phyloP scores from a whole-genome alignment of 2,329 filamentous ascomycete genomes.

The Aspergillus tanneri region DNA sequence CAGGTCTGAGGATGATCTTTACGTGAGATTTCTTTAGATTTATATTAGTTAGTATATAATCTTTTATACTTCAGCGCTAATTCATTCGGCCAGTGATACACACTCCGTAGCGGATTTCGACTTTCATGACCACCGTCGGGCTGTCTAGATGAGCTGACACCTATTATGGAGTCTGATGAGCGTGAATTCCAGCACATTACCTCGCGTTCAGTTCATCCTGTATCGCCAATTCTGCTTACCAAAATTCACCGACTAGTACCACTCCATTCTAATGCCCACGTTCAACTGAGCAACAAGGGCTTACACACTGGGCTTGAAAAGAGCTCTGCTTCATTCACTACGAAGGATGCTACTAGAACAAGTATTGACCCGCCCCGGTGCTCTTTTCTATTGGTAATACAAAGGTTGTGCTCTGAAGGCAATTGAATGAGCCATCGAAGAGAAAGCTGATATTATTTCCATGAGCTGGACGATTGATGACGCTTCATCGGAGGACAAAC shows the following conservation, averaged over 20 bases:
- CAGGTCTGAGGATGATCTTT: no score
- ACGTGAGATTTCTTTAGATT: no score
- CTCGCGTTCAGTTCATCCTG: conserved; percentile 11
- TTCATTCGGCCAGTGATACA: conserved; percentile 5
- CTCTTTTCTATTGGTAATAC: background rate
- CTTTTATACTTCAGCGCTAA: no score
- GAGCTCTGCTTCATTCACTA: no score
- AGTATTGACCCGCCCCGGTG: background rate
- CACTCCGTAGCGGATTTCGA: conserved; percentile 5
- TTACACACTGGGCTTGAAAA: no score
- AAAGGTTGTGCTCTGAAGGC: background rate
- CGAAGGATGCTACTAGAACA: background rate
- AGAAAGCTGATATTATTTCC: background rate
- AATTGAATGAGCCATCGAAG: background rate
- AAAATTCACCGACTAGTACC: conserved; percentile 1
- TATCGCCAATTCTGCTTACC: conserved; percentile 11
- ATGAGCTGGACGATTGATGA: background rate
- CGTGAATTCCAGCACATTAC: conserved; percentile 10
- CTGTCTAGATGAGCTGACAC: conserved; percentile 8
- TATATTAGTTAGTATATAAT: no score
- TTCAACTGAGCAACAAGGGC: conserved; percentile 8
- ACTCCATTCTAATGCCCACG: conserved; percentile 8
- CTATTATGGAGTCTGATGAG: conserved; percentile 9
- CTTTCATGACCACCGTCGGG: conserved; percentile 7
- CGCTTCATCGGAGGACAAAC: background rate